Percentiles rank a stretch among this genome's conserved stretches.
phyloP scores from a whole-genome alignment of 768 basidiomycete species.

The Lentinula raphanica region DNA sequence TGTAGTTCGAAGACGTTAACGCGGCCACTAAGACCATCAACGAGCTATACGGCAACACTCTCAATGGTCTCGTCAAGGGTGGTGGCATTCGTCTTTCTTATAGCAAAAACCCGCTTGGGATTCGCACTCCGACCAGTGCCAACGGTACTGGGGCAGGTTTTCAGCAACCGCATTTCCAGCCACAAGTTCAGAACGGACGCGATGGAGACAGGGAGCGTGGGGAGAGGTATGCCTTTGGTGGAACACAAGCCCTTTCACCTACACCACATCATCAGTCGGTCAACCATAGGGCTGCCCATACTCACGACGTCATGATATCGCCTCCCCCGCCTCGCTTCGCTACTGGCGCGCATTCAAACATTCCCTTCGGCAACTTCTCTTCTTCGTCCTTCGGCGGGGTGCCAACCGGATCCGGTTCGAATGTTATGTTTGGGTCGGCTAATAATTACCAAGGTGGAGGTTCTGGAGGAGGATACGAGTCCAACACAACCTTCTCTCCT shows the following conservation, averaged over 20 bases:
- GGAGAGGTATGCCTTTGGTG: not conserved
- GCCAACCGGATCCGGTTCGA: not conserved
- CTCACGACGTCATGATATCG: conserved; percentile 1
- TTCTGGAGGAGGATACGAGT: not conserved
- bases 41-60: conserved; percentile 86
- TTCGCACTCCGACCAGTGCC: conserved; percentile 71
- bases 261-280: not conserved
- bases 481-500: not conserved
- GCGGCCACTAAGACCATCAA: conserved; percentile 84
- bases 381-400: not conserved
- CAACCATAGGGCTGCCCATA: not conserved
- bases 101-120: conserved; percentile 97
- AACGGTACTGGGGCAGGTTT: conserved; percentile 31
- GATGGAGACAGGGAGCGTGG: not conserved
- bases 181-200: not conserved
- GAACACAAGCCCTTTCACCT: not conserved
- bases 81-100: conserved; percentile 95
- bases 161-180: conserved; percentile 38
- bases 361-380: conserved; percentile 5
- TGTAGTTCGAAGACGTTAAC: conserved; percentile 84
- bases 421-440: not conserved
- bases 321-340: conserved; percentile 11
- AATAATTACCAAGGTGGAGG: not conserved
- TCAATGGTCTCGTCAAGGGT: conserved; percentile 89
- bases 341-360: not conserved